Evolutionary conservation across 257 asterid genomes (phyloP).

Genomic region (Scutellaria baicalensis): DNA sequence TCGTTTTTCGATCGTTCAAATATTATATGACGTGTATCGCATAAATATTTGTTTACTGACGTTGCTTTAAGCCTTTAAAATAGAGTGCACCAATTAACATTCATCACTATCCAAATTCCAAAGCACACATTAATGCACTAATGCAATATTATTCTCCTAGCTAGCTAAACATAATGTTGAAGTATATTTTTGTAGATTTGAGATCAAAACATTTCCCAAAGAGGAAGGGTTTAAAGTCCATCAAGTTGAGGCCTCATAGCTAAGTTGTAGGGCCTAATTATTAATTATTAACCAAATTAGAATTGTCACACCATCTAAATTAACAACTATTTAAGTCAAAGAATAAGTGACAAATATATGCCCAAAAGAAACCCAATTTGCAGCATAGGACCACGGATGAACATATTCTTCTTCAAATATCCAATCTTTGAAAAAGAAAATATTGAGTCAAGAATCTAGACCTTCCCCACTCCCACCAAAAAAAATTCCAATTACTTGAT

Average conservation of each 20-base stretch:
- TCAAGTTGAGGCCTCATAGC: neutral
- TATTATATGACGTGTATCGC: too few relatives aligned
- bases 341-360: conserved; percentile 20
- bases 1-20: too few relatives aligned
- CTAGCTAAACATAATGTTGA: neutral
- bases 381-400: conserved; percentile 30
- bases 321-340: conserved; percentile 29
- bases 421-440: conserved; percentile 16
- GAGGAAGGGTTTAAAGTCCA: conserved; percentile 21
- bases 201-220: conserved; percentile 11
- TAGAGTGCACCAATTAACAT: neutral
- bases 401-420: conserved; percentile 32
- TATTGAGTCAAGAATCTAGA: conserved; percentile 17
- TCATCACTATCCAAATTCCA: neutral
- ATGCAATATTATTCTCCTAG: neutral
- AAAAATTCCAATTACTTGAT: too few relatives aligned
- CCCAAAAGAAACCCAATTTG: conserved; percentile 18
- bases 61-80: too few relatives aligned
- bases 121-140: neutral
- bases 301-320: neutral
- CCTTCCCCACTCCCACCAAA: conserved; percentile 17
- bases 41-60: too few relatives aligned
- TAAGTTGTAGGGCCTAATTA: neutral
- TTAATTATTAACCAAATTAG: neutral
- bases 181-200: neutral